Evolutionary conservation across 257 asterid species (phyloP).

Genomic region (Ajuga chamaepitys): DNA sequence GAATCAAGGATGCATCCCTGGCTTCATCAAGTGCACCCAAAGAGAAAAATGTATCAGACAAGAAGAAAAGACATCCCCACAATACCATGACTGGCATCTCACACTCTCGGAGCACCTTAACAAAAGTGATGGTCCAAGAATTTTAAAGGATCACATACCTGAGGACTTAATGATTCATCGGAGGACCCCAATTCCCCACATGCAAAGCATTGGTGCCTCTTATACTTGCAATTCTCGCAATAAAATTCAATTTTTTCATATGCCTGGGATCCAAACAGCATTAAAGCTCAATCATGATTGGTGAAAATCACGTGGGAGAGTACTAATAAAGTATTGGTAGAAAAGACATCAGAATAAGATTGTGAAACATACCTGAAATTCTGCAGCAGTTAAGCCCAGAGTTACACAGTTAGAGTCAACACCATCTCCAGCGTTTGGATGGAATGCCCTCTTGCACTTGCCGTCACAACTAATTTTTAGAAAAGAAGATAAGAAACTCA

Average conservation of each 20-base stretch:
- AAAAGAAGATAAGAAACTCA: too few species aligned
- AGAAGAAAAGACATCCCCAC: neutral
- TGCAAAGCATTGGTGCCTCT: conserved; percentile 74
- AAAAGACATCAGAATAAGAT: neutral
- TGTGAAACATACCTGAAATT: conserved; percentile 39
- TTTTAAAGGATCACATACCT: conserved; percentile 37
- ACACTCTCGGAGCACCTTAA: neutral
- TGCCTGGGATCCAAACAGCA: conserved; percentile 30
- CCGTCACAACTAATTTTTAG: conserved; percentile 78
- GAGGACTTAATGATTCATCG: conserved; percentile 65
- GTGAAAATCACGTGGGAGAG: conserved; percentile 1
- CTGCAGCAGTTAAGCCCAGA: conserved; percentile 47
- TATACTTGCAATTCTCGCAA: conserved; percentile 71
- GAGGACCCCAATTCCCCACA: conserved; percentile 90
- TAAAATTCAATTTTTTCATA: conserved; percentile 30
- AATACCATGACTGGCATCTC: neutral
- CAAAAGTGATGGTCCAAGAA: neutral
- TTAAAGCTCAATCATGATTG: conserved; percentile 5
- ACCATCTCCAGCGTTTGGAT: conserved; percentile 61
- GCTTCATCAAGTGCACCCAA: conserved; percentile 1
- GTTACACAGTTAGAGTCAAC: conserved; percentile 53
- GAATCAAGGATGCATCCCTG: too few species aligned
- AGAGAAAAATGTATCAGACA: neutral
- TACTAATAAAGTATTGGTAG: neutral
- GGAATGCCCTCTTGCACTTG: conserved; percentile 88